Evolutionary conservation across 768 basidiomycete species (phyloP).

Genomic region (Serpula lacrymans): DNA sequence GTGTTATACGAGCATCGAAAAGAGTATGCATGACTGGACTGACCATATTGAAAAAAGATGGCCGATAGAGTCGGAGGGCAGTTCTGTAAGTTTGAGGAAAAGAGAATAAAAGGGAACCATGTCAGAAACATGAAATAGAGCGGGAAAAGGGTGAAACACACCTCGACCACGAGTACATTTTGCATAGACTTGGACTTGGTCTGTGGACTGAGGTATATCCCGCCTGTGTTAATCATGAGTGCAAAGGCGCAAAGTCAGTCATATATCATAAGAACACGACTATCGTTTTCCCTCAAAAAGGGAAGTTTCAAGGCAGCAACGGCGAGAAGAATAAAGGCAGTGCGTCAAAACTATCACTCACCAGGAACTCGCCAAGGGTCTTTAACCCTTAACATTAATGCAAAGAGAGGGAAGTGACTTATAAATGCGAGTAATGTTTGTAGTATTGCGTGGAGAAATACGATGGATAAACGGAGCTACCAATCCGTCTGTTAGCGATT

Average conservation of each 20-base stretch:
- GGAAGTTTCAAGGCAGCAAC: conserved; percentile 20
- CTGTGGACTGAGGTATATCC: too few species aligned
- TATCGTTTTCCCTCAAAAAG: not conserved
- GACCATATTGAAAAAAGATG: conserved; percentile 62
- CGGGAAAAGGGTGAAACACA: conserved; percentile 9
- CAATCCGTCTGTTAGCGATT: not conserved
- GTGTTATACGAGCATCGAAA: not conserved
- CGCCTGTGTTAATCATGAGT: too few species aligned
- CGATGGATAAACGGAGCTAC: conserved; percentile 52
- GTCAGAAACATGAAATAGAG: not conserved
- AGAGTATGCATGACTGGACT: conserved; percentile 19
- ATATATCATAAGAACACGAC: too few species aligned
- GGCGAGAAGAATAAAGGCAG: not conserved
- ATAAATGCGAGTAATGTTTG: conserved; percentile 72
- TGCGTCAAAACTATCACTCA: conserved; percentile 22
- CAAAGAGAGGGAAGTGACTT: conserved; percentile 92
- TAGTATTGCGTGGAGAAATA: conserved; percentile 58
- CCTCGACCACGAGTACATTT: conserved; percentile 15
- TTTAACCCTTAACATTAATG: conserved; percentile 77
- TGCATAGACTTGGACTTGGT: too few species aligned
- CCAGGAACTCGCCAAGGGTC: conserved; percentile 84
- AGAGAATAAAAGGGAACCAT: not conserved
- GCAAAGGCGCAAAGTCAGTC: too few species aligned
- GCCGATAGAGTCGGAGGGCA: conserved; percentile 47
- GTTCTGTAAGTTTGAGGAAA: conserved; percentile 34